Conservation (phyloP, 257 asterid genomes). For the Gardenia jasminoides region DNA sequence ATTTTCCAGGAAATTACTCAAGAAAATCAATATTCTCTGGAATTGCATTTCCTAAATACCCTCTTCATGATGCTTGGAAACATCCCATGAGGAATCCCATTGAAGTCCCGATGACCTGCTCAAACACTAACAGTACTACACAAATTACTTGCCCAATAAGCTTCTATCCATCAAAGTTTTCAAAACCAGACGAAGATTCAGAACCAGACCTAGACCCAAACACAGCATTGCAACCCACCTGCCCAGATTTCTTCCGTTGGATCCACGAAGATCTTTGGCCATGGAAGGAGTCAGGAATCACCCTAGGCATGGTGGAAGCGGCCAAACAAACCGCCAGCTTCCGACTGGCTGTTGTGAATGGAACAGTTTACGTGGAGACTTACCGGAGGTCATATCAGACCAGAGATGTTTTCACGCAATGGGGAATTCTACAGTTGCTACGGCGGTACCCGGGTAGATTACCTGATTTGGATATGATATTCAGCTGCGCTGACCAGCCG, state of each 20-base stretch:
- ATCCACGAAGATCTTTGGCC: slow-evolving; percentile 33
- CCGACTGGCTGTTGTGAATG: slow-evolving; percentile 30
- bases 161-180: slow-evolving; percentile 28
- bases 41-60: not conserved
- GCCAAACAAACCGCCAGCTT: slow-evolving; percentile 23
- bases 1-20: slow-evolving; percentile 28
- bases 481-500: slow-evolving; percentile 24
- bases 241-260: slow-evolving; percentile 38
- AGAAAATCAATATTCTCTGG: slow-evolving; percentile 21
- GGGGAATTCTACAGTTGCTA: slow-evolving; percentile 37
- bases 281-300: slow-evolving; percentile 36
- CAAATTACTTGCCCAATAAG: slow-evolving; percentile 25
- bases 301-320: slow-evolving; percentile 24
- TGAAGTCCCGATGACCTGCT: slow-evolving; percentile 29
- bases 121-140: slow-evolving; percentile 14
- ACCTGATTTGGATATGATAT: slow-evolving; percentile 37
- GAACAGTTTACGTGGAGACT: slow-evolving; percentile 24
- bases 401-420: slow-evolving; percentile 25
- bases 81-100: not conserved
- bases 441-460: slow-evolving; percentile 33
- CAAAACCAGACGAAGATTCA: not conserved
- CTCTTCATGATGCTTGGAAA: slow-evolving; percentile 4
- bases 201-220: too few relatives aligned
- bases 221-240: not conserved
- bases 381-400: slow-evolving; percentile 16